Conservation (phyloP, 2,329 filamentous ascomycete species). For the Aspergillus intermedius region DNA sequence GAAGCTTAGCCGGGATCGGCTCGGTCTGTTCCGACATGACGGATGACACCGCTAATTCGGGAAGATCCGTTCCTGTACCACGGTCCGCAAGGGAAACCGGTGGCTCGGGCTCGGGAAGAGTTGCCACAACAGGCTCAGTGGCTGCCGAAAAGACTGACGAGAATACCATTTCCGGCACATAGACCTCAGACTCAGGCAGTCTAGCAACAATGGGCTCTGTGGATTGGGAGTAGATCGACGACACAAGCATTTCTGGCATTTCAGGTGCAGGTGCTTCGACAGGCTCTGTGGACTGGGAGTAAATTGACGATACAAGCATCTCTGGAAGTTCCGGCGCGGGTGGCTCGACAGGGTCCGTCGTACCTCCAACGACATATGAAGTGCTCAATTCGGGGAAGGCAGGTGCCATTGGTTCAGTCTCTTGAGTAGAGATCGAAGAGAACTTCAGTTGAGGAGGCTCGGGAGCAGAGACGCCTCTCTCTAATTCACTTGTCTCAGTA, state of each 20-base stretch:
- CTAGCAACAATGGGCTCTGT: constrained; percentile 15
- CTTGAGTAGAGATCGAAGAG: constrained; percentile 28
- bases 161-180: constrained; percentile 16
- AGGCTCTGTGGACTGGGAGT: constrained; percentile 25
- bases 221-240: constrained; percentile 27
- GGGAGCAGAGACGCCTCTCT: constrained; percentile 10
- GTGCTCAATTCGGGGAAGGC: constrained; percentile 29
- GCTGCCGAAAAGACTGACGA: constrained; percentile 23
- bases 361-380: constrained; percentile 24
- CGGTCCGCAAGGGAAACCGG: constrained; percentile 8
- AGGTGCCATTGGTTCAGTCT: constrained; percentile 38
- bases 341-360: constrained; percentile 22
- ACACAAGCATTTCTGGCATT: constrained; percentile 22
- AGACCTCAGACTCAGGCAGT: constrained; percentile 9
- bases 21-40: constrained; percentile 13
- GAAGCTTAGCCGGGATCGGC: constrained; percentile 17
- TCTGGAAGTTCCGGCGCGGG: constrained; percentile 13
- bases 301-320: constrained; percentile 29
- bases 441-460: constrained; percentile 21
- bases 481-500: constrained; percentile 9
- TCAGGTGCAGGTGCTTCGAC: constrained; percentile 12
- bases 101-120: constrained; percentile 16
- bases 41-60: constrained; percentile 15
- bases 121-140: constrained; percentile 16
- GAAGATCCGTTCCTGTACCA: constrained; percentile 6